Percentiles rank a stretch among this genome's conserved stretches.
Conservation (phyloP, 208 protist species). For the Giardia duodenalis region DNA sequence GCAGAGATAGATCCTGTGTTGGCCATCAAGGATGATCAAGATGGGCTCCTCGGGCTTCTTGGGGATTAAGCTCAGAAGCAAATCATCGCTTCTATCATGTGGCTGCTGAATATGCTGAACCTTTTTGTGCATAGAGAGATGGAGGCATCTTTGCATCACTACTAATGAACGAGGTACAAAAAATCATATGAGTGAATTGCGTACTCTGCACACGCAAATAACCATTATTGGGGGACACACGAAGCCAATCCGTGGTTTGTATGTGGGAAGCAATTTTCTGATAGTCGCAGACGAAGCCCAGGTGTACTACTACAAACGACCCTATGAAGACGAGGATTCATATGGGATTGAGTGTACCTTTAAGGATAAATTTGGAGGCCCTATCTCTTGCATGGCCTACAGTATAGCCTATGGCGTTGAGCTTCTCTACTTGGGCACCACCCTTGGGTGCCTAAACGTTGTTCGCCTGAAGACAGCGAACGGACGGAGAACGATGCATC, state of each 20-base stretch:
- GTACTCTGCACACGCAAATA: neutral
- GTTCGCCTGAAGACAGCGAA: neutral
- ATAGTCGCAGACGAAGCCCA: neutral
- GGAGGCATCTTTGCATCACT: too few species aligned
- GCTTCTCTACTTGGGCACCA: neutral
- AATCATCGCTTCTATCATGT: too few species aligned
- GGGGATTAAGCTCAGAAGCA: constrained; percentile 13
- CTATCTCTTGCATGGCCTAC: neutral
- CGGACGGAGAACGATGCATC: neutral
- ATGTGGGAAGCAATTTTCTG: neutral
- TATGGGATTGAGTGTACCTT: neutral
- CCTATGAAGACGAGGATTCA: neutral
- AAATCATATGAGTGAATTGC: neutral
- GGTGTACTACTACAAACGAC: neutral
- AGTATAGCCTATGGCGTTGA: neutral
- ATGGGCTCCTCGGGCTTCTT: neutral
- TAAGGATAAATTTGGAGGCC: neutral
- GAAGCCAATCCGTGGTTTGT: neutral
- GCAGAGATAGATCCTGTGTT: neutral
- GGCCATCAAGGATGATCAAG: neutral
- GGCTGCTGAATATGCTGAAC: too few species aligned
- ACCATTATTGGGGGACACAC: neutral
- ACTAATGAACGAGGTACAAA: too few species aligned
- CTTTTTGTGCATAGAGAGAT: too few species aligned
- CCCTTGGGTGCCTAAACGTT: neutral